Evolutionary conservation across 257 asterid genomes (phyloP), one percentile per base, ranked within the genome.

Genomic region (Salvia miltiorrhiza): DNA sequence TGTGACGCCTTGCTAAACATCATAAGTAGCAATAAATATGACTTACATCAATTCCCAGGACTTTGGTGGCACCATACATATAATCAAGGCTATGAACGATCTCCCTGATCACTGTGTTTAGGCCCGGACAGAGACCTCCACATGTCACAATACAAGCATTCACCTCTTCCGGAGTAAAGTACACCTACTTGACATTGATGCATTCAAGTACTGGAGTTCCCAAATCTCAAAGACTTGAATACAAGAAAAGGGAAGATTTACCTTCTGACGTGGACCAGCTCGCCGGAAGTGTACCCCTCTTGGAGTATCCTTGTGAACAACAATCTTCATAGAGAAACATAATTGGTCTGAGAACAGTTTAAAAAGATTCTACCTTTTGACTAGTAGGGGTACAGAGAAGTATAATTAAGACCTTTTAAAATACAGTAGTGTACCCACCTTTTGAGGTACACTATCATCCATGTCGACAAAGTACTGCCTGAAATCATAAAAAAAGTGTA

Each of bases 61-160:
- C 89, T 65, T 76, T 72, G 72, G 16, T 64, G 50, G 82, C 89
- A 13, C 90, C 94, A 81, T 87, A 85, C 87, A 85, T 79, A 76
- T 76, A 79, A 71, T 82, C 85, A 65, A 87, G 88, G 77, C 94
- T 83, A 59, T 83, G 86, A 19, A 84, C 94, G 63, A 87, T 83
- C 76, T 87, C 94, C 83, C 94, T 79, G 80, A 85, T 87, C 73
- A 87, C 94, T 0, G 94, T 87, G 82, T 87, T 85, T 57, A 87
- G 78, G 26, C 94, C 94, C 2, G 94, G 94, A 72, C 94, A 87
- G 65, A 87, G 78, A 59, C 90, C 94, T 57, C 94, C 94, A 74
- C 94, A 87, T 49, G 90, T 87, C 79, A 87, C 94, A 43, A 87
- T 85, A 70, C 90, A 87, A 59, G 94, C 94, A 76, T 23, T 63